Base-by-base conservation (phyloP, 352 stramenopile genomes). In the Pythium sp. region DNA sequence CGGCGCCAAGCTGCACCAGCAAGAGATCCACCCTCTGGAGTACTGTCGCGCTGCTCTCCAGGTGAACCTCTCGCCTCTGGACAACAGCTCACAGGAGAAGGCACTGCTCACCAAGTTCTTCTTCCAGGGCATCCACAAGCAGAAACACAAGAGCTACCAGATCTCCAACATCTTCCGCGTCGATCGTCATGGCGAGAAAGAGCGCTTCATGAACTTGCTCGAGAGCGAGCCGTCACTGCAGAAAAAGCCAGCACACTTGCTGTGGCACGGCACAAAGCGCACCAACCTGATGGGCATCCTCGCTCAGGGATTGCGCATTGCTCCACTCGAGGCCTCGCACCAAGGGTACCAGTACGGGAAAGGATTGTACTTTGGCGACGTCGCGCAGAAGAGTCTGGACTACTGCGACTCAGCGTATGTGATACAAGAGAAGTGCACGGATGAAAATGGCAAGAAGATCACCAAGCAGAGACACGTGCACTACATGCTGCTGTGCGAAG, bases 331-430 rank as follows among this genome's bases (percentile, higher is more conserved):
- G 62, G 86, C 86, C 20, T 86, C 86, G 9, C 74, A 82, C 28
- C 81, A 87, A n/a, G 89, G 89, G 1, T 92, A 91, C 63, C 74
- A 78, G 41, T 95, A 91, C 58, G 89, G 88, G 43, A 95, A 95
- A 58, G 89, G 89, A 0, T 43, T 97, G n/a, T 97, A 97, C 62
- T 95, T 95, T 58, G 86, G 87, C 7, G 87, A 97, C 56, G 73
- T 86, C 11, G 70, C 82, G 5, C 64, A 75, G 30, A 93, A 93
- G 71, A 91, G 82, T 55, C 61, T 91, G 15, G 74, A 81, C 30
- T 93, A 93, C 66, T 92, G 84, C 43, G 78, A 81, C 34, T 43
- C 72, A 1, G 70, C 75, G 20, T 91, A 91, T 59, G 70, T 57
- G 20, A 76, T 89, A 9, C 61, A 81, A 67, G 26, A 75, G 79